Evolutionary conservation across 305 asterid species (phyloP).

Genomic region (Rubia balearica): DNA sequence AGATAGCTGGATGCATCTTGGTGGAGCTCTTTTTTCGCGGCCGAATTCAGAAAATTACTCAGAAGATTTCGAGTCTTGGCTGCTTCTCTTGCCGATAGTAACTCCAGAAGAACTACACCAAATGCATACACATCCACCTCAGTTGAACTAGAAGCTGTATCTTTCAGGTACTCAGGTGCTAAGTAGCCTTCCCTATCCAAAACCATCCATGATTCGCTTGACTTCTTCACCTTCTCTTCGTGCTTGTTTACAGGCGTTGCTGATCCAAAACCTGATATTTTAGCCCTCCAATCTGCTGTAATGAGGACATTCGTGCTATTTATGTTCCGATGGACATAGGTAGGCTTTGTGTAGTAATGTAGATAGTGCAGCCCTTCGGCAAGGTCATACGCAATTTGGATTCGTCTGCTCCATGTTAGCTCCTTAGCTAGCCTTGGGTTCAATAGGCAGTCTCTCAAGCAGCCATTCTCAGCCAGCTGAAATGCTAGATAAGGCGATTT

Average conservation of each 20-base stretch:
- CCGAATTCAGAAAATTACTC: conserved; percentile 9
- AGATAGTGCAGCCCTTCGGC: conserved; percentile 26
- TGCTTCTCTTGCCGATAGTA: conserved; percentile 18
- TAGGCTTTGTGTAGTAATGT: conserved; percentile 24
- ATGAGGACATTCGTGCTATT: conserved; percentile 17
- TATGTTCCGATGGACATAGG: conserved; percentile 22
- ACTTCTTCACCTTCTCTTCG: conserved; percentile 1
- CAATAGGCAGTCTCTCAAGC: conserved; percentile 19
- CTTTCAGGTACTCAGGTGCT: conserved; percentile 13
- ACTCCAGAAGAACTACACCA: conserved; percentile 16
- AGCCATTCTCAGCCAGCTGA: conserved; percentile 19
- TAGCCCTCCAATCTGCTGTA: conserved; percentile 21
- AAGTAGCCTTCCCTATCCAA: conserved; percentile 1
- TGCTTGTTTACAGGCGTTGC: conserved; percentile 11
- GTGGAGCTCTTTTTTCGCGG: background rate
- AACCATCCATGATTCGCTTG: background rate
- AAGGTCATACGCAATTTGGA: conserved; percentile 21
- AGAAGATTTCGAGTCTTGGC: background rate
- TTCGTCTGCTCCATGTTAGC: conserved; percentile 19
- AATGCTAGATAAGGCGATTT: conserved; percentile 18
- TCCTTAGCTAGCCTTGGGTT: conserved; percentile 12
- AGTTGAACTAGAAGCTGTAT: background rate
- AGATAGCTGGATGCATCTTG: conserved; percentile 9
- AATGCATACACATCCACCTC: conserved; percentile 21
- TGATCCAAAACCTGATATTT: conserved; percentile 21